Base-by-base conservation (phyloP, 2,329 filamentous ascomycete genomes). In the Monilinia vaccinii-corymbosi region DNA sequence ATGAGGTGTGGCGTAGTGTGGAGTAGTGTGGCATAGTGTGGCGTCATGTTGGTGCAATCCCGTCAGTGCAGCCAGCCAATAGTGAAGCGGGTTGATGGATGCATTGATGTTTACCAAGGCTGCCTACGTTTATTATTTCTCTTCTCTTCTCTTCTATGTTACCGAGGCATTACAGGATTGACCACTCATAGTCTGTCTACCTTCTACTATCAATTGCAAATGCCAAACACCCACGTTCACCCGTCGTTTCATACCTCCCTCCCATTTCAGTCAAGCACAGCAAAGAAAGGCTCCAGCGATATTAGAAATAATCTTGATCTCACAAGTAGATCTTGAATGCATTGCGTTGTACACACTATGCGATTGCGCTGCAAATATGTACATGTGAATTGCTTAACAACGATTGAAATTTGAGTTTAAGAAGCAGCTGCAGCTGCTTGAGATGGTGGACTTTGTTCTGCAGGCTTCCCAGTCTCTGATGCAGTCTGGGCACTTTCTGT, bases 351-450 rank as follows among this genome's bases (percentile, higher is more conserved):
- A 48, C 42, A 40, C 44, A 40, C 25, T 44, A 25, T 51, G 50
- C 45, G 50, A 25, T 40, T 52, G 21, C 34, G 7, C 11, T 48
- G n/a, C 31, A 38, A 55, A 55, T 58, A 50, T 61, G 32, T 58
- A 50, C 40, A 58, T 44, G 34, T 36, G 42, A 59, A 55, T 36
- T 46, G 28, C 34, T 38, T 18, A 16, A 46, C 18, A 40, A 6
- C 7, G 16, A 47, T 50, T 61, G 31, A 2, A 58, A 56, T 51
- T 51, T 3, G 32, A 52, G 31, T 61, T 56, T 66, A 71, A 59
- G 68, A 71, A 40, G 68, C 63, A 44, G 66, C 65, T 3, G 63
- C 59, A 13, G 58, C 61, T 50, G 69, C 68, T 61, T 63, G 58
- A 38, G 64, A 65, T 46, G 52, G 16, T 4, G 56, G 44, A 18